These are phyloP conservation scores for Cordyceps sp. DNA, from an alignment of 2,329 filamentous ascomycete genomes.

Conservation along the genomic window DNA sequence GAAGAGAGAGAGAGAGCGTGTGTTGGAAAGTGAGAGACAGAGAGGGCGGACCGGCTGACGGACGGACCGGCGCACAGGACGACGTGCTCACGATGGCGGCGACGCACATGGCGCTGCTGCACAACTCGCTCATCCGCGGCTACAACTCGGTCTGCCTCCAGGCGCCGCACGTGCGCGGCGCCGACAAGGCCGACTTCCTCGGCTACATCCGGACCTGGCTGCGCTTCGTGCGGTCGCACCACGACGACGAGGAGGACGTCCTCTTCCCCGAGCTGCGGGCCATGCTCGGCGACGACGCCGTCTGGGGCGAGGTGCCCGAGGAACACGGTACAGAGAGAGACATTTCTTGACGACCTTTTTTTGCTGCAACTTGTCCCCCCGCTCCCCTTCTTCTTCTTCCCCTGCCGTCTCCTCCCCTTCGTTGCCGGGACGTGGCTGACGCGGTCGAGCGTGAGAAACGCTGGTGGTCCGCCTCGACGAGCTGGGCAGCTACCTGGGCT, in stretches of 20 bases:
- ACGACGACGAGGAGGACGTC: slow-evolving; percentile 40
- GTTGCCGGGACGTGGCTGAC: not conserved
- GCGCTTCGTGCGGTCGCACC: slow-evolving; percentile 41
- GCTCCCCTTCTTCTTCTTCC: too few species aligned
- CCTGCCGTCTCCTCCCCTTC: not conserved
- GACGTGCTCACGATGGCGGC: slow-evolving; percentile 42
- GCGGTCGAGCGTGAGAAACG: slow-evolving; percentile 12
- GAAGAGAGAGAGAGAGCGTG: not conserved
- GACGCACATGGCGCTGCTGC: slow-evolving; percentile 43
- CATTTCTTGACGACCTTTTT: too few species aligned
- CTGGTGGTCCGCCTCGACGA: slow-evolving; percentile 34
- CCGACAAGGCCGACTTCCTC: slow-evolving; percentile 39
- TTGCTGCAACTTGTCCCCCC: too few species aligned
- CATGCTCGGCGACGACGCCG: slow-evolving; percentile 28
- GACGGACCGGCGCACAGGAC: slow-evolving; percentile 16
- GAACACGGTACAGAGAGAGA: slow-evolving; percentile 41
- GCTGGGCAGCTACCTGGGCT: slow-evolving; percentile 34
- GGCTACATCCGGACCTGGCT: slow-evolving; percentile 40
- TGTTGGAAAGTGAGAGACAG: not conserved
- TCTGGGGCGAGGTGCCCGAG: slow-evolving; percentile 34
- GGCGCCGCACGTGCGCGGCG: slow-evolving; percentile 30
- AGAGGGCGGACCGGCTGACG: not conserved
- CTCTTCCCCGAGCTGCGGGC: slow-evolving; percentile 39
- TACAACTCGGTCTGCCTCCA: slow-evolving; percentile 49
- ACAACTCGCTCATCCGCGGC: slow-evolving; percentile 46